A percentile compares a stretch with the other conserved stretches of the same genome.
Conservation (phyloP, 805 yeast genomes). For the Brettanomyces custersianus region DNA sequence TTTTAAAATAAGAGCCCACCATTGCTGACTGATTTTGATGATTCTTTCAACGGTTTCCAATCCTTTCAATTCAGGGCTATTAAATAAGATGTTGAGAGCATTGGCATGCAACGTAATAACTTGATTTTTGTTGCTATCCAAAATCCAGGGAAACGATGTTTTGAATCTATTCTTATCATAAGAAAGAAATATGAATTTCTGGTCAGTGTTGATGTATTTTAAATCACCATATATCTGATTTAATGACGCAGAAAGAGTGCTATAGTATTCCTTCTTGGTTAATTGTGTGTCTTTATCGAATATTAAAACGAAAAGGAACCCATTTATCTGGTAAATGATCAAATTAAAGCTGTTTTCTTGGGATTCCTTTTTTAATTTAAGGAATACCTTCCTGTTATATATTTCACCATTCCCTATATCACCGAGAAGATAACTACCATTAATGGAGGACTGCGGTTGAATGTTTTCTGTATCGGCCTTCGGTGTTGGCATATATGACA, state of each 20-base stretch:
- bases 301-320: slow-evolving; percentile 19
- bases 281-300: slow-evolving; percentile 7
- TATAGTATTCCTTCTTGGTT: slow-evolving; percentile 5
- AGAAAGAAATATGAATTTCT: too few relatives aligned
- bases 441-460: slow-evolving; percentile 1
- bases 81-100: slow-evolving; percentile 11
- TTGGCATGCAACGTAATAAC: slow-evolving; percentile 14
- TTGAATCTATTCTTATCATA: too few relatives aligned
- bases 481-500: background rate
- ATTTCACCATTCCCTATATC: slow-evolving; percentile 13
- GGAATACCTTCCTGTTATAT: slow-evolving; percentile 7
- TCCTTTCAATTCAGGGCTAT: slow-evolving; percentile 8
- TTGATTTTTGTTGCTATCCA: too few relatives aligned
- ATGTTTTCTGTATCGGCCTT: background rate
- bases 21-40: slow-evolving; percentile 16
- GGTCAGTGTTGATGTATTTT: too few relatives aligned
- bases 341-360: slow-evolving; percentile 8
- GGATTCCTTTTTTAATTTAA: slow-evolving; percentile 3
- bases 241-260: slow-evolving; percentile 8
- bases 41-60: slow-evolving; percentile 13
- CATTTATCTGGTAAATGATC: slow-evolving; percentile 23
- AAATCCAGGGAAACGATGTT: slow-evolving; percentile 22
- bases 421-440: slow-evolving; percentile 22
- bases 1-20: slow-evolving; percentile 20
- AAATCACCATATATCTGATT: too few relatives aligned